These are phyloP conservation scores for Suillus sp. DNA, from an alignment of 768 basidiomycete species.

Conservation along the genomic window DNA sequence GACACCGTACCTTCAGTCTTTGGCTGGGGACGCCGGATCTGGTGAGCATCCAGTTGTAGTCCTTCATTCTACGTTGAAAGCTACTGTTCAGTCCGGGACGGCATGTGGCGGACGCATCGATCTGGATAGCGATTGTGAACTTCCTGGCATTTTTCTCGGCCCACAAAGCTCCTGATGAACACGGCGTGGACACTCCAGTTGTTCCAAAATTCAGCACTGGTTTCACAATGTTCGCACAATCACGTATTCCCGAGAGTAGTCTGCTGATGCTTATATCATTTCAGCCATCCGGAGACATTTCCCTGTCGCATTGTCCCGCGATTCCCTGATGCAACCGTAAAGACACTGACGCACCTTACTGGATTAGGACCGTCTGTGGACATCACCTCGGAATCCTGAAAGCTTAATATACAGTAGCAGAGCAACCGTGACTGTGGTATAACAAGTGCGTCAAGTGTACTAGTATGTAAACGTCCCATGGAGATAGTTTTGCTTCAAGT, in stretches of 20 bases:
- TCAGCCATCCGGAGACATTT: not conserved
- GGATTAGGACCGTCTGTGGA: not conserved
- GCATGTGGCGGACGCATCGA: no score
- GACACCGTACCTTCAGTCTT: no score
- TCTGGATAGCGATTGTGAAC: not conserved
- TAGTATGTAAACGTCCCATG: not conserved
- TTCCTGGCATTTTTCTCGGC: not conserved
- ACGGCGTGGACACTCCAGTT: not conserved
- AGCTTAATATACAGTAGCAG: no score
- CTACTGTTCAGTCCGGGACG: no score
- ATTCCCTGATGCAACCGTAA: not conserved
- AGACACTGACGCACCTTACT: not conserved
- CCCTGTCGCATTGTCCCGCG: not conserved
- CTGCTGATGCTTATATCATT: not conserved
- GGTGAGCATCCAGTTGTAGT: no score
- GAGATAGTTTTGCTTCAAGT: not conserved
- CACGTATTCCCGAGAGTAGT: not conserved
- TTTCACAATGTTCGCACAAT: not conserved
- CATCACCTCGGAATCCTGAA: not conserved
- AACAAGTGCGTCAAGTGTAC: not conserved
- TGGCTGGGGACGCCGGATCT: no score
- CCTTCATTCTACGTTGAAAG: no score
- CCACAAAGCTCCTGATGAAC: not conserved
- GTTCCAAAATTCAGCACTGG: not conserved
- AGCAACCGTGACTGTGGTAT: not conserved